Conservation (phyloP, 2,329 filamentous ascomycete species). For the Penicillium sp. region DNA sequence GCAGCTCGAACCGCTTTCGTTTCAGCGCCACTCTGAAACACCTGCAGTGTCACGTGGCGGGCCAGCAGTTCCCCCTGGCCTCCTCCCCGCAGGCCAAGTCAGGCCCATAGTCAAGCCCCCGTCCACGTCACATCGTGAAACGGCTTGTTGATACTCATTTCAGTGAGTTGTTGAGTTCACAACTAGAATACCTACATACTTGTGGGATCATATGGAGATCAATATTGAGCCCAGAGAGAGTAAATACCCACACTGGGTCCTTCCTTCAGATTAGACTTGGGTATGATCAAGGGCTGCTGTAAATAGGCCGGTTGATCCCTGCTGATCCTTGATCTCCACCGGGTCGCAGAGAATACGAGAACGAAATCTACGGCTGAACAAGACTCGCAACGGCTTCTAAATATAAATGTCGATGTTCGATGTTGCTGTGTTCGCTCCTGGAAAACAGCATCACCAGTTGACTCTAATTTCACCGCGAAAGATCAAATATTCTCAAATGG, state of each 20-base stretch:
- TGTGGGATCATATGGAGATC: too few relatives aligned
- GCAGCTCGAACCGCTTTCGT: constrained; percentile 12
- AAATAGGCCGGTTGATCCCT: not conserved
- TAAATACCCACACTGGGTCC: too few relatives aligned
- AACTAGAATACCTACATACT: too few relatives aligned
- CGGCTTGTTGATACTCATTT: too few relatives aligned
- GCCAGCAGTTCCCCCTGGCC: not conserved
- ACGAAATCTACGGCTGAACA: not conserved
- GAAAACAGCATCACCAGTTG: too few relatives aligned
- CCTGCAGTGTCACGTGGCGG: constrained; percentile 18
- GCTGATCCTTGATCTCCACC: not conserved
- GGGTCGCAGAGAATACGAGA: not conserved
- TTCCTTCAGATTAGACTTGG: not conserved
- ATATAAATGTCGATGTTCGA: too few relatives aligned
- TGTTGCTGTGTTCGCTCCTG: too few relatives aligned
- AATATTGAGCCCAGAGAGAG: too few relatives aligned
- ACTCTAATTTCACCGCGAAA: not conserved
- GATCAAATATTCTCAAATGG: not conserved
- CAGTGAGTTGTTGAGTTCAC: too few relatives aligned
- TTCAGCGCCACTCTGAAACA: constrained; percentile 22
- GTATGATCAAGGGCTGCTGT: too few relatives aligned
- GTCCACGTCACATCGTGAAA: not conserved
- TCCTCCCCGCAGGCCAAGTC: too few relatives aligned
- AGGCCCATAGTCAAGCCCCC: not conserved
- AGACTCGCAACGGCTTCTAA: not conserved